Base-by-base conservation (phyloP, 108 stramenopile species). In the Nitzschia inconspicua region DNA sequence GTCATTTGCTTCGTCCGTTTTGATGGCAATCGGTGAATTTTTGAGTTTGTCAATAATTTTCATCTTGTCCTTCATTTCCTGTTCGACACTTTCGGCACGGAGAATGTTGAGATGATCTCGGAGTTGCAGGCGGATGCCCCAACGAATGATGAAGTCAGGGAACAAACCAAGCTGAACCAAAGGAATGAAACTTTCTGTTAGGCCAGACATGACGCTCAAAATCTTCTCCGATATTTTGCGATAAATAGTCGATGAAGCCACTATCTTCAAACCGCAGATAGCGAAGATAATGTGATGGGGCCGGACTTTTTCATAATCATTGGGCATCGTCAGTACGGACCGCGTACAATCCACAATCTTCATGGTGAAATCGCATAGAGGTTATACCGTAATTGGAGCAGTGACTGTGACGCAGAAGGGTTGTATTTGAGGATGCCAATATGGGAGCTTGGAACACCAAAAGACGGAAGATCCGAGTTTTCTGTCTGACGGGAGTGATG, bases 1-100 rank as follows among this genome's bases (percentile, higher is more conserved):
- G 25, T 88, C 83, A 68, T 97, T 97, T 14, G 98, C 96, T 26
- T 50, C 92, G 5, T 82, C 64, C 20, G 93, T 89, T 14, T 79
- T 77, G 64, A 89, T 86, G 30, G 98, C 98, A 63, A 97, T 96
- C 52, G 92, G 76, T 73, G 73, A 78, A 3, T 52, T 55, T 30
- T 73, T 66, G 2, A 89, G 54, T 50, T 83, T 70, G 18, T 61
- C 9, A 16, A 86, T 64, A 56, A 85, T 86, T 5, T 47, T 25
- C 60, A 86, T 62, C 49, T 89, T 89, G 9, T 26, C 28, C 6
- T 44, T 37, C 50, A 78, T 30, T 39, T 89, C 84, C 10, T 52
- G 57, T 35, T 77, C 60, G 35, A 51, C 71, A 20, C 49, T 26
- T 19, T 66, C 46, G 4, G 57, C 47, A 14, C 63, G 68, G 9